Conservation (phyloP, 768 basidiomycete species). For the Leccinum uliginosum region DNA sequence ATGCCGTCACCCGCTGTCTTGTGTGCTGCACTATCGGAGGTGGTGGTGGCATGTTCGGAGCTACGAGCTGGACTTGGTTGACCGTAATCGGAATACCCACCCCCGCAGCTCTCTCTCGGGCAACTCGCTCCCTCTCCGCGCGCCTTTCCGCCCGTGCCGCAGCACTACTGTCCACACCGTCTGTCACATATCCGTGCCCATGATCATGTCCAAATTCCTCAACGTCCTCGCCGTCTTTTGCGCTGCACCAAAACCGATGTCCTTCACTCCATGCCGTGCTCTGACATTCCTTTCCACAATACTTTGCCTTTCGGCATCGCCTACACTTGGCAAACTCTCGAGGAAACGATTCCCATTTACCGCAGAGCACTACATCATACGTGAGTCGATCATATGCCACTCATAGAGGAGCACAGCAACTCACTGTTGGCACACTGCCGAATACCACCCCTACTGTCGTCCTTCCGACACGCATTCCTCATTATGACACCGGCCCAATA, state of each 20-base stretch:
- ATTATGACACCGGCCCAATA: conserved; percentile 99
- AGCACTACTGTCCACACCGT: conserved; percentile 12
- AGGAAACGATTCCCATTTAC: conserved; percentile 88
- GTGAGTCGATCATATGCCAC: conserved; percentile 1
- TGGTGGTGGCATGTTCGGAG: conserved; percentile 12
- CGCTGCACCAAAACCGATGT: conserved; percentile 91
- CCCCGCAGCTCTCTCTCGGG: conserved; percentile 22
- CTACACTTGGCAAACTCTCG: conserved; percentile 97
- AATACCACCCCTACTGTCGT: conserved; percentile 88
- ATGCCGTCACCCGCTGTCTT: conserved; percentile 27
- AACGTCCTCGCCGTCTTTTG: conserved; percentile 49
- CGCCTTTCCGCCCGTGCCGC: conserved; percentile 32
- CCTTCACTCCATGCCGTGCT: conserved; percentile 96
- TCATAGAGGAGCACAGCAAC: conserved; percentile 26
- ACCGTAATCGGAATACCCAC: conserved; percentile 12
- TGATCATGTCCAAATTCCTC: conserved; percentile 31
- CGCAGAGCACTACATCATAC: conserved; percentile 72
- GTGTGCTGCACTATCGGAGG: conserved; percentile 11
- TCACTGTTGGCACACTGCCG: conserved; percentile 95
- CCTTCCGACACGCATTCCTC: conserved; percentile 98
- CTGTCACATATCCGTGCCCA: conserved; percentile 1
- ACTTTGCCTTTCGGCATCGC: conserved; percentile 95
- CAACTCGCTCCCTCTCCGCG: conserved; percentile 34
- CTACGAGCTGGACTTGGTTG: conserved; percentile 8
- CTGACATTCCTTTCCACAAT: conserved; percentile 97